Percentiles rank a stretch among this genome's conserved stretches.
Evolutionary conservation across 345 rosid genomes (phyloP).

Genomic region (Salix exigua): DNA sequence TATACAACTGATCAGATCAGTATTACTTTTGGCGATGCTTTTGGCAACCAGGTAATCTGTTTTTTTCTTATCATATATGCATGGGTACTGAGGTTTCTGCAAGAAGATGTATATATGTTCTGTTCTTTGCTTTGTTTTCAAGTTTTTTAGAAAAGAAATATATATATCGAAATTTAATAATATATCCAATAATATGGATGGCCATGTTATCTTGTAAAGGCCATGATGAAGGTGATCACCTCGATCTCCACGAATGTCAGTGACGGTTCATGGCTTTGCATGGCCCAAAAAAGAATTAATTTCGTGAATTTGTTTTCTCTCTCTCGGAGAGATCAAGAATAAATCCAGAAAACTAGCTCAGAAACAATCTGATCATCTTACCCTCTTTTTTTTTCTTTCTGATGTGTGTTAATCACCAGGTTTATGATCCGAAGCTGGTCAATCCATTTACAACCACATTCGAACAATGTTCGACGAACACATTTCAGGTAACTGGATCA

Average conservation of each 20-base stretch:
- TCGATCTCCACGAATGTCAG: too few species aligned
- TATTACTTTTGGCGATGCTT: conserved; percentile 66
- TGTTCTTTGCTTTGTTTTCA: background rate
- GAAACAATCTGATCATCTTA: background rate
- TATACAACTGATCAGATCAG: conserved; percentile 70
- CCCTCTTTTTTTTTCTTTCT: background rate
- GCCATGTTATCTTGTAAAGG: too few species aligned
- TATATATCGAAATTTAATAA: too few species aligned
- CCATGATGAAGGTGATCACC: too few species aligned
- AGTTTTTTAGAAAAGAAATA: too few species aligned
- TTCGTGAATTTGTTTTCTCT: background rate
- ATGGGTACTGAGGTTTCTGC: too few species aligned
- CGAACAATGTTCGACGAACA: conserved; percentile 26
- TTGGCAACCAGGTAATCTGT: conserved; percentile 55
- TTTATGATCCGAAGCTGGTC: conserved; percentile 22
- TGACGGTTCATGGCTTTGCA: background rate
- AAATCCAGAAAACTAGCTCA: background rate
- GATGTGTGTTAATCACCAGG: conserved; percentile 6
- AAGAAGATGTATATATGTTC: too few species aligned
- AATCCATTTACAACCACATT: conserved; percentile 19
- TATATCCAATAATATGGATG: too few species aligned
- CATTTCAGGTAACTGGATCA: conserved; percentile 23
- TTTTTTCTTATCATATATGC: too few species aligned
- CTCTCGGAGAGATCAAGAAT: background rate
- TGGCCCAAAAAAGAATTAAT: background rate